Evolutionary conservation across 1,139 yeast species (phyloP), one percentile per base, ranked within the genome.

Genomic region (Debaryomycetaceae sp.): DNA sequence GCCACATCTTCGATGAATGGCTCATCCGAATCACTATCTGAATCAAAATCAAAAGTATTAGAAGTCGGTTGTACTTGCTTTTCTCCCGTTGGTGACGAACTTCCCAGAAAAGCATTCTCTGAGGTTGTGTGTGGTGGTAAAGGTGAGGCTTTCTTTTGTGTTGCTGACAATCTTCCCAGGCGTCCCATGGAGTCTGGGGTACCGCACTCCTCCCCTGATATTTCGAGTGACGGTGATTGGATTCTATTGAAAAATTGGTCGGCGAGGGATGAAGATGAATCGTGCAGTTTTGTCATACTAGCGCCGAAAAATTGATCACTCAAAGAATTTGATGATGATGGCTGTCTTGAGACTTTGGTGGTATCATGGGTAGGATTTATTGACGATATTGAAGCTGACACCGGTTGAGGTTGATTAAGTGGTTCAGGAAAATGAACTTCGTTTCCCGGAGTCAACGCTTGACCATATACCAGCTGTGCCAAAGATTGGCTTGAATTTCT

Each of bases 61-160:
- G 70, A 51, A 31, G 49, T 56, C 38, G 54, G 55, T 31, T 46
- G 48, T 33, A 50, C 42, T n/a, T 17, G 39, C 35, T 37, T 41
- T 9, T 39, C 40, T 36, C 46, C 49, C 13, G 48, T 46, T 24
- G 67, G 65, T 3, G 64, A 59, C 14, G 55, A 47, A 23, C 54
- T 59, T 14, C 67, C 71, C 67, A 60, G 61, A 49, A 71, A 70
- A 17, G 76, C 78, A 54, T 71, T 71, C 36, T 72, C 72, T 4
- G 76, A 68, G 0, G 77, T 73, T 9, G 76, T 72, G 42, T 69
- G 72, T 3, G 79, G 78, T 6, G 78, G 78, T 44, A 72, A 63
- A 11, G 77, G 75, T 6, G 73, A 61, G 6, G 76, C 50, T 49
- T 72, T 72, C 17, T 58, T 54, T 42, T 65, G 70, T 7, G 71